These are phyloP conservation scores for Cinnamomum chago DNA, from an alignment of 164 flowering plant genomes.

Conservation along the genomic window DNA sequence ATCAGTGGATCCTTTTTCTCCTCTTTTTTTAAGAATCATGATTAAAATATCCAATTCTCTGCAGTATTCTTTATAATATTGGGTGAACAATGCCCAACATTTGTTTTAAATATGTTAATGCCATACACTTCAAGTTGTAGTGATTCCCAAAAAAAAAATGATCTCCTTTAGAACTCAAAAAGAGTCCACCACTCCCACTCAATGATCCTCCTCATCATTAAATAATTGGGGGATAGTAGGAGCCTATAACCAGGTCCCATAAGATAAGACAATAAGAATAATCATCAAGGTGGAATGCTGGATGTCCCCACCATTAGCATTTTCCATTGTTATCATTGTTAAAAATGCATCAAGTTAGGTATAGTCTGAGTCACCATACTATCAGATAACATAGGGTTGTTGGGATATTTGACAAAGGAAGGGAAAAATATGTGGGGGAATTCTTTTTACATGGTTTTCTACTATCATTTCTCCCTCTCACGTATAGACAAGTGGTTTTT, in stretches of 20 bases:
- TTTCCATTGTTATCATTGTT: too few relatives aligned
- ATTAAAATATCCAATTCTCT: not conserved
- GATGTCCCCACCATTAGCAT: not conserved
- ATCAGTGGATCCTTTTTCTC: not conserved
- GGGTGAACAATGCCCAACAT: not conserved
- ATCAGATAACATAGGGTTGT: too few relatives aligned
- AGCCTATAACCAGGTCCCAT: not conserved
- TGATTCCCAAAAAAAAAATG: not conserved
- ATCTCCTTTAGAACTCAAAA: not conserved
- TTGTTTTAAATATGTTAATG: not conserved
- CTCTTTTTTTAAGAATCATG: not conserved
- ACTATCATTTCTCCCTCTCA: too few relatives aligned
- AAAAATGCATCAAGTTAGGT: too few relatives aligned
- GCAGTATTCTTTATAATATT: not conserved
- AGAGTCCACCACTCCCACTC: not conserved
- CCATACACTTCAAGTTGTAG: not conserved
- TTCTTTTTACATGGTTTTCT: too few relatives aligned
- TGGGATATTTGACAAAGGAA: too few relatives aligned
- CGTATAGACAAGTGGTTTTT: too few relatives aligned
- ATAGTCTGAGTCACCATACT: too few relatives aligned
- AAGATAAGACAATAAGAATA: not conserved
- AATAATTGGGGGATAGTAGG: not conserved
- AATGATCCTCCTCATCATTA: not conserved
- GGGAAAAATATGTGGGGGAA: too few relatives aligned
- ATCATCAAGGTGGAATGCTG: not conserved